Percentiles rank a stretch among this genome's conserved stretches.
phyloP scores from a whole-genome alignment of 2,329 filamentous ascomycete species.

The Clarireedia monteithiana region DNA sequence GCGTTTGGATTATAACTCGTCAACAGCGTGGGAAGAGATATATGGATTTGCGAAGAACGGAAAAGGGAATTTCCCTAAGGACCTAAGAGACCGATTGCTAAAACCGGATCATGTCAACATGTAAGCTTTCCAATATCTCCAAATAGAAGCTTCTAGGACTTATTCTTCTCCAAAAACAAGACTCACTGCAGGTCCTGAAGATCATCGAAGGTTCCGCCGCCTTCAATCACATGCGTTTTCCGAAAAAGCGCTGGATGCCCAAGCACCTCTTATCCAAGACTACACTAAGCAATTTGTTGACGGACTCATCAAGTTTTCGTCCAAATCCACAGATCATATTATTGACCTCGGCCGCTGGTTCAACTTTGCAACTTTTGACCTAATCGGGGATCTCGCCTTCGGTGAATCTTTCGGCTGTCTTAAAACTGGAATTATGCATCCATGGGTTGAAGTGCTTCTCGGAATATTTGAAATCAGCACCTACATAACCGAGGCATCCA shows the following conservation, averaged over 20 bases:
- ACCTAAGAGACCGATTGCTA: neutral
- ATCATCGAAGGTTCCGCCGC: slow-evolving; percentile 26
- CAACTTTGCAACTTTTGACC: slow-evolving; percentile 31
- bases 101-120: accelerated
- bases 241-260: slow-evolving; percentile 26
- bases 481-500: neutral
- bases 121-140: neutral
- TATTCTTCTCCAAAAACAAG: neutral
- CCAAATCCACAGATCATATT: neutral
- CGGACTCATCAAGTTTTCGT: slow-evolving; percentile 2
- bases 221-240: slow-evolving; percentile 28
- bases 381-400: slow-evolving; percentile 37
- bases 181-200: neutral
- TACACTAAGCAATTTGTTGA: neutral
- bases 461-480: neutral
- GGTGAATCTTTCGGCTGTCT: slow-evolving; percentile 34
- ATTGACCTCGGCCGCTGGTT: slow-evolving; percentile 27
- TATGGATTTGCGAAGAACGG: slow-evolving; percentile 1
- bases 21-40: slow-evolving; percentile 12
- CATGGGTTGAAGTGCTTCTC: neutral
- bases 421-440: slow-evolving; percentile 9
- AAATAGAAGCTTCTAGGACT: neutral
- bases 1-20: slow-evolving; percentile 7
- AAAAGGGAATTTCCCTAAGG: neutral
- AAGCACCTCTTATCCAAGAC: slow-evolving; percentile 17